Evolutionary conservation across 2,329 filamentous ascomycete genomes (phyloP).

Genomic region (Pyricularia sp.): DNA sequence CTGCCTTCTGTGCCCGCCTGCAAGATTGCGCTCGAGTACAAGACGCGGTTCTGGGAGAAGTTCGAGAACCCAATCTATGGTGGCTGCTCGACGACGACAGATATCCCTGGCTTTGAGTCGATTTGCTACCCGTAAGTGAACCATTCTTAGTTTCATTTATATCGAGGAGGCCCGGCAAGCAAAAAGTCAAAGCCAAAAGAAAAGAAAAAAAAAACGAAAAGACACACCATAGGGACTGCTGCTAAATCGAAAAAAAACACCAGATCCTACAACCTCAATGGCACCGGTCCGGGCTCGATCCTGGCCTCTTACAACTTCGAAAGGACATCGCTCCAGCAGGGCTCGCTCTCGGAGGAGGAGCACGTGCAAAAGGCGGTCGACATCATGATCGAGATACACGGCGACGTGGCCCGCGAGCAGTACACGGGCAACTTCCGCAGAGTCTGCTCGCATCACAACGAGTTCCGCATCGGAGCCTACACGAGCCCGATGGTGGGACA

Average conservation of each 20-base stretch:
- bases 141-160: too few species aligned
- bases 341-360: slow-evolving; percentile 42
- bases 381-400: slow-evolving; percentile 62
- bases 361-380: slow-evolving; percentile 55
- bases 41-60: slow-evolving; percentile 51
- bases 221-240: too few species aligned
- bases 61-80: slow-evolving; percentile 47
- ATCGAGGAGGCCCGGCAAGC: too few species aligned
- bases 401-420: slow-evolving; percentile 45
- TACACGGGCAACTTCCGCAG: slow-evolving; percentile 58
- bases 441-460: slow-evolving; percentile 56
- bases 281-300: slow-evolving; percentile 50
- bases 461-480: slow-evolving; percentile 54
- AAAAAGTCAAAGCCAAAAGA: too few species aligned
- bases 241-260: too few species aligned
- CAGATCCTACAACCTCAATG: slow-evolving; percentile 52
- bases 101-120: slow-evolving; percentile 51
- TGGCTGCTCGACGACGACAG: slow-evolving; percentile 45
- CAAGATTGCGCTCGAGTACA: slow-evolving; percentile 59
- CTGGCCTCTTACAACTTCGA: slow-evolving; percentile 50
- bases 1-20: slow-evolving; percentile 35
- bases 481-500: slow-evolving; percentile 50
- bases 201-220: too few species aligned
- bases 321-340: slow-evolving; percentile 26
- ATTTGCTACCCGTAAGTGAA: slow-evolving; percentile 52